Conservation (phyloP, 2,329 filamentous ascomycete genomes). For the Apiospora pterosperma region DNA sequence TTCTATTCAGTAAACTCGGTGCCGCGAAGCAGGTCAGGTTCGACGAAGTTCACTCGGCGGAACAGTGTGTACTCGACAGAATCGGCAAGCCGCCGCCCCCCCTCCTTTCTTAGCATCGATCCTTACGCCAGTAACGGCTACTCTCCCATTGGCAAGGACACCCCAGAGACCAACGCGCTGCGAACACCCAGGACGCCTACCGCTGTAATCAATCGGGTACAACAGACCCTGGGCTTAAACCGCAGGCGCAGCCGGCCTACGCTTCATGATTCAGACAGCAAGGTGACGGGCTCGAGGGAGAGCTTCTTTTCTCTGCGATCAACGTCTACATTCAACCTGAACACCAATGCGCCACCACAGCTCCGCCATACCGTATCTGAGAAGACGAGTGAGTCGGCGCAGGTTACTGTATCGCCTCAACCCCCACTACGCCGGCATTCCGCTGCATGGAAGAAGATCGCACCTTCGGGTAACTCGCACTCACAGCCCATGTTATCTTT, state of each 20-base stretch:
- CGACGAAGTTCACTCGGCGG: slow-evolving; percentile 35
- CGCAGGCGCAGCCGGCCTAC: slow-evolving; percentile 52
- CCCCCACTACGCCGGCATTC: slow-evolving; percentile 33
- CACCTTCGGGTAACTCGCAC: slow-evolving; percentile 20
- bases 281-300: slow-evolving; percentile 32
- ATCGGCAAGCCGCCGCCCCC: slow-evolving; percentile 33
- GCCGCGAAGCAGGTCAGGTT: slow-evolving; percentile 11
- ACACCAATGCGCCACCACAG: slow-evolving; percentile 6
- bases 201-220: slow-evolving; percentile 44
- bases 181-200: slow-evolving; percentile 43
- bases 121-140: slow-evolving; percentile 44
- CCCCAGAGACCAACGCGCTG: slow-evolving; percentile 24
- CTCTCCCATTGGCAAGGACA: slow-evolving; percentile 24
- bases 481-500: slow-evolving; percentile 17
- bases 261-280: slow-evolving; percentile 29
- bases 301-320: slow-evolving; percentile 23
- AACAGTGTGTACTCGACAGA: slow-evolving; percentile 34
- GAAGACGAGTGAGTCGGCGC: slow-evolving; percentile 23
- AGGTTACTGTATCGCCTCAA: slow-evolving; percentile 21
- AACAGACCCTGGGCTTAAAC: slow-evolving; percentile 50
- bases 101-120: slow-evolving; percentile 51
- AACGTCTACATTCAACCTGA: slow-evolving; percentile 25
- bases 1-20: slow-evolving; percentile 6
- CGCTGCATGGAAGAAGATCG: slow-evolving; percentile 17
- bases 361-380: neutral